Base-by-base conservation (phyloP, 129 eudicot species). In the Heracleum sosnowskyi region DNA sequence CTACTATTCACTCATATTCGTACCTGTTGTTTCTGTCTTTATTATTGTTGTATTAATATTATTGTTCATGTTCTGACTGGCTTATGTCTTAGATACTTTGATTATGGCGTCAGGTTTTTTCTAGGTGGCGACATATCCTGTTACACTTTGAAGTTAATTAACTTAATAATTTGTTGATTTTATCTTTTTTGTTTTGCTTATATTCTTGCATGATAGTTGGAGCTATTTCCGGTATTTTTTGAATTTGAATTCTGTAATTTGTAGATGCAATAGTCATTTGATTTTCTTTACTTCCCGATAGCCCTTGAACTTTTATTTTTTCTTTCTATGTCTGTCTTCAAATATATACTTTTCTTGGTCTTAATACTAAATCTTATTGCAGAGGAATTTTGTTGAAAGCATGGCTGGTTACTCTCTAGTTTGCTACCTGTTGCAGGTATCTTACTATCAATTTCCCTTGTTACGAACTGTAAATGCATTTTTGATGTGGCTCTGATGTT, bases 391-490 rank as follows among this genome's bases (percentile, higher is more conserved):
- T 84, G 99, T 96, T 75, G 99, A 96, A 86, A 96, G 99, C 82
- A 96, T 96, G 99, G 99, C 99, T 77, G 99, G 99, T 53, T 96
- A 96, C 88, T 96, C 99, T 66, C 89, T 96, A 41, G 99, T 96
- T 70, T 96, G 99, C 96, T 96, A 96, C 83, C 96, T 96, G 29
- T 83, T 96, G 79, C 99, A 96, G 97, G 99, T 94, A 42, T 51
- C 73, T 81, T 74, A 75, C 79, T 79, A 79, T 89, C 82, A 36
- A 1, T 18, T 17, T 69, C 29, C 28, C 10, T 35, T 28, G 0
- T 64, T 18, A 28, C 18, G 10, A 31, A 29, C 18, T 64, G 71
- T 20, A 57, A 57, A 57, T 57, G 66, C 31, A 57, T 24, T n/a
- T n/a, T 57, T 57, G 15, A 57, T 22, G 29, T 57, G 31, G 60